A percentile compares a stretch with the other conserved stretches of the same genome.
These are phyloP conservation scores for Curvularia lunata DNA, from an alignment of 2,329 filamentous ascomycete species.

Conservation along the genomic window DNA sequence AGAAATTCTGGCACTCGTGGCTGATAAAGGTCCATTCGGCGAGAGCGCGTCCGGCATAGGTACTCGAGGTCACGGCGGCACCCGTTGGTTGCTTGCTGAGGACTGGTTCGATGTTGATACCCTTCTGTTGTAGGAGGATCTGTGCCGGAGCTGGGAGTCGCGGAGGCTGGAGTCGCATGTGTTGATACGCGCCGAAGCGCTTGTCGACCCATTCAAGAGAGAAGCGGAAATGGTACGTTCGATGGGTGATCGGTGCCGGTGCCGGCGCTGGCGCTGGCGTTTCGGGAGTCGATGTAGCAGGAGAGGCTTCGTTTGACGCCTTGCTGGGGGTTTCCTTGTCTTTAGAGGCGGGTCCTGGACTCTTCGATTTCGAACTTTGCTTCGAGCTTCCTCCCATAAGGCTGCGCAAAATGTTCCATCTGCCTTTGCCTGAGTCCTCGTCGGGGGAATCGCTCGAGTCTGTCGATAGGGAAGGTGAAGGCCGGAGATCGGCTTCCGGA, in stretches of 20 bases:
- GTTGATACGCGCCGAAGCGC: constrained; percentile 62
- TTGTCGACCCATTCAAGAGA: constrained; percentile 71
- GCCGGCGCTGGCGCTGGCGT: constrained; percentile 47
- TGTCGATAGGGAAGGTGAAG: constrained; percentile 36
- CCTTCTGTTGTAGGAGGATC: constrained; percentile 60
- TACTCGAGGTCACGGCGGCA: constrained; percentile 52
- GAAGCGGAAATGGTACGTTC: constrained; percentile 74
- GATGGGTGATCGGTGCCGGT: constrained; percentile 59
- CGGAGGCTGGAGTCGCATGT: constrained; percentile 69
- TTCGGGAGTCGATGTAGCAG: constrained; percentile 11
- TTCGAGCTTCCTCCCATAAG: constrained; percentile 62
- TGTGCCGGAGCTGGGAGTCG: constrained; percentile 75
- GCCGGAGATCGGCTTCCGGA: constrained; percentile 38
- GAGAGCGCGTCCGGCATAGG: constrained; percentile 73
- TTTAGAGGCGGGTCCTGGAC: constrained; percentile 28
- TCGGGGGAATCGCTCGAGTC: constrained; percentile 45
- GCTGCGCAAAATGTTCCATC: constrained; percentile 68
- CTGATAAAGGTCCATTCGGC: constrained; percentile 80
- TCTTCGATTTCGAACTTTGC: constrained; percentile 51
- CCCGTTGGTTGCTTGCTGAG: constrained; percentile 46
- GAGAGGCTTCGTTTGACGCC: constrained; percentile 10
- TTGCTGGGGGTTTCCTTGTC: constrained; percentile 34
- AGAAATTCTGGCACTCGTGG: constrained; percentile 80
- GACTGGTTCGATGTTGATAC: constrained; percentile 38
- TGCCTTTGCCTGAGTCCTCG: constrained; percentile 59